A percentile compares a stretch with the other conserved stretches of the same genome.
Conservation (phyloP, 2,329 filamentous ascomycete species). For the Sclerotinia subarctica region DNA sequence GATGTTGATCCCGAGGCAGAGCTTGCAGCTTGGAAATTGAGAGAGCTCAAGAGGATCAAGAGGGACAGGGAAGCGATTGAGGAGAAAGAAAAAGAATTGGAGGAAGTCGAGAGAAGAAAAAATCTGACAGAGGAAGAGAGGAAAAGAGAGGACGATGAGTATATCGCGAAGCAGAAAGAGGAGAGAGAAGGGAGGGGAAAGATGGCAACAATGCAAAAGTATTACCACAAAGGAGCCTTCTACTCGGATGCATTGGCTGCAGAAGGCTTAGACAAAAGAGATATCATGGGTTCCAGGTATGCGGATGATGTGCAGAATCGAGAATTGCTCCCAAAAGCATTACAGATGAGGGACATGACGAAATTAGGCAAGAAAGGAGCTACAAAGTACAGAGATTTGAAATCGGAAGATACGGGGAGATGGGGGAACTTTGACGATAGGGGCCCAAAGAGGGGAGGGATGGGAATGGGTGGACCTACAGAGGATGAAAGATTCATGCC, state of each 20-base stretch:
- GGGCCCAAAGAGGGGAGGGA: constrained; percentile 39
- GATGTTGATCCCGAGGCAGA: constrained; percentile 83
- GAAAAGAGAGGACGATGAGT: constrained; percentile 76
- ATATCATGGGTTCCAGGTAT: constrained; percentile 82
- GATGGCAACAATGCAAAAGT: constrained; percentile 90
- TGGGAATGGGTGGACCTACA: constrained; percentile 42
- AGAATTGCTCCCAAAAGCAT: constrained; percentile 80
- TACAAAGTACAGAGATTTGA: constrained; percentile 85
- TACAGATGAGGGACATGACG: constrained; percentile 91
- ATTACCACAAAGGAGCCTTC: constrained; percentile 96
- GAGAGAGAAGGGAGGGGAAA: constrained; percentile 64
- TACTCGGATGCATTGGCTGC: constrained; percentile 78
- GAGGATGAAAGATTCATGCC: constrained; percentile 66
- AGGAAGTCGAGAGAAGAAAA: constrained; percentile 82
- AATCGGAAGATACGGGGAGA: constrained; percentile 82
- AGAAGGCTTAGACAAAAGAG: constrained; percentile 72
- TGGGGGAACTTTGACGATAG: constrained; percentile 69
- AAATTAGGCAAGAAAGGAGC: constrained; percentile 89
- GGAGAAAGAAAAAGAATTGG: constrained; percentile 75
- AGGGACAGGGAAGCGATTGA: constrained; percentile 84
- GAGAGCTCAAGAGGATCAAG: constrained; percentile 85
- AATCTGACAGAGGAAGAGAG: constrained; percentile 86
- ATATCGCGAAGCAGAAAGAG: constrained; percentile 63
- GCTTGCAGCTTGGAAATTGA: constrained; percentile 87
- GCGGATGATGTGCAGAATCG: constrained; percentile 80